Evolutionary conservation across 495 filamentous ascomycete species (phyloP).

Genomic region (Neurospora discreta): DNA sequence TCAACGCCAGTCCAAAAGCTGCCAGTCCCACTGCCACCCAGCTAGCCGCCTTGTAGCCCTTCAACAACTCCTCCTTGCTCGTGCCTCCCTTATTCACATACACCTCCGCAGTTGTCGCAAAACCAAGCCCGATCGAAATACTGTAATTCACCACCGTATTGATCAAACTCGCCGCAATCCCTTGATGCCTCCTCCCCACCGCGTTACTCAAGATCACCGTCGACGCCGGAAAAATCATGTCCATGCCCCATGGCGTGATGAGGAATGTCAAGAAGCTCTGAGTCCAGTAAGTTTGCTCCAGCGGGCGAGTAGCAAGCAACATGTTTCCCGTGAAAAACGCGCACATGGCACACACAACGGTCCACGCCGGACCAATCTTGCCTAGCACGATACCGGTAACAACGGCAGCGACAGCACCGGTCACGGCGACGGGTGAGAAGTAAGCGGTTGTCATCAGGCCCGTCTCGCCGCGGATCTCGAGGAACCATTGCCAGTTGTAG

Average conservation of each 20-base stretch:
- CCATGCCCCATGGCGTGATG: slow-evolving; percentile 45
- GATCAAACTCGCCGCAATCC: slow-evolving; percentile 32
- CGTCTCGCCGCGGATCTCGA: slow-evolving; percentile 30
- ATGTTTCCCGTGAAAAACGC: slow-evolving; percentile 35
- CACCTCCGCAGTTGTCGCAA: slow-evolving; percentile 35
- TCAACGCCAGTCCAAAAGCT: slow-evolving; percentile 15
- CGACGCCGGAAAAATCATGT: slow-evolving; percentile 29
- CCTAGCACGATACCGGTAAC: slow-evolving; percentile 36
- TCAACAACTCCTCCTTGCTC: slow-evolving; percentile 20
- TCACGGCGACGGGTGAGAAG: slow-evolving; percentile 31
- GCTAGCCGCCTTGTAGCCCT: slow-evolving; percentile 26
- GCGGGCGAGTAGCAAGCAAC: slow-evolving; percentile 36
- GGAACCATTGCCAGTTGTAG: slow-evolving; percentile 45
- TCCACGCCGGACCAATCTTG: slow-evolving; percentile 29
- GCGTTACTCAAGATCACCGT: slow-evolving; percentile 31
- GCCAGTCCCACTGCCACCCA: slow-evolving; percentile 25
- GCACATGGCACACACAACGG: slow-evolving; percentile 40
- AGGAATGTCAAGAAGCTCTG: slow-evolving; percentile 36
- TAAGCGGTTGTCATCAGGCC: slow-evolving; percentile 38
- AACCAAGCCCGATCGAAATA: slow-evolving; percentile 35
- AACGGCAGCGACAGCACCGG: slow-evolving; percentile 39
- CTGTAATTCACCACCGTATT: slow-evolving; percentile 35
- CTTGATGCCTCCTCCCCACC: slow-evolving; percentile 30
- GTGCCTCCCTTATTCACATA: slow-evolving; percentile 24
- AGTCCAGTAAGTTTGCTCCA: slow-evolving; percentile 35